Conservation (phyloP, 2,329 filamentous ascomycete species). For the Cordyceps farinosa region DNA sequence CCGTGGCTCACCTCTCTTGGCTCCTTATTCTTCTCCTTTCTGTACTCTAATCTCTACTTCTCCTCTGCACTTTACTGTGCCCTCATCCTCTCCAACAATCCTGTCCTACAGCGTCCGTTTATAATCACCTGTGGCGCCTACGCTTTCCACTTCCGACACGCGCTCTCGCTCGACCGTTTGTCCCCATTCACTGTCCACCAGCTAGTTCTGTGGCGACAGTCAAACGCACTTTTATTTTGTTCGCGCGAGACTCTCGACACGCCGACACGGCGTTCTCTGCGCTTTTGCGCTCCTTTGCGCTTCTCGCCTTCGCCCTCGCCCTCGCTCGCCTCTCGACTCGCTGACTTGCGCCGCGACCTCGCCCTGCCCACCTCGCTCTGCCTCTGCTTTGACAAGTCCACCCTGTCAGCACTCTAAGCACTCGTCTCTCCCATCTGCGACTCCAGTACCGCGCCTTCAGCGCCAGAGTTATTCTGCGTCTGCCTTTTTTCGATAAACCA, state of each 20-base stretch:
- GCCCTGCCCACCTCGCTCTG: not conserved
- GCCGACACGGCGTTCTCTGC: constrained; percentile 24
- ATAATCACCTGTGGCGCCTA: not conserved
- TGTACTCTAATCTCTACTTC: not conserved
- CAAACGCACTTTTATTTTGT: constrained; percentile 24
- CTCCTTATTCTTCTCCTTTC: not conserved
- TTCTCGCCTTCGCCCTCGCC: not conserved
- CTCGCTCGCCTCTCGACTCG: not conserved
- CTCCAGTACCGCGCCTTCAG: not conserved
- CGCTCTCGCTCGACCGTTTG: constrained; percentile 1
- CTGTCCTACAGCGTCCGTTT: not conserved
- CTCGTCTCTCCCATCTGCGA: not conserved
- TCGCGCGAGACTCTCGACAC: constrained; percentile 19
- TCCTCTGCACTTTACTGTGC: not conserved
- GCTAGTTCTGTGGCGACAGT: constrained; percentile 20
- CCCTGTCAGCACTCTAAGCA: not conserved
- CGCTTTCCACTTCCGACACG: not conserved
- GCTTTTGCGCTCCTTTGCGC: constrained; percentile 21
- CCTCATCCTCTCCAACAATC: not conserved
- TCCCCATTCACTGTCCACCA: constrained; percentile 10
- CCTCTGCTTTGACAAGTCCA: not conserved
- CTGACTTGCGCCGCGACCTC: constrained; percentile 5
- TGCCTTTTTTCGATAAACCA: not conserved
- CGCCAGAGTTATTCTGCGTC: not conserved
- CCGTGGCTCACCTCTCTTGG: not conserved